Evolutionary conservation across 805 yeast species (phyloP), one percentile per base, ranked within the genome.

Genomic region (Wickerhamiella bombiphila): DNA sequence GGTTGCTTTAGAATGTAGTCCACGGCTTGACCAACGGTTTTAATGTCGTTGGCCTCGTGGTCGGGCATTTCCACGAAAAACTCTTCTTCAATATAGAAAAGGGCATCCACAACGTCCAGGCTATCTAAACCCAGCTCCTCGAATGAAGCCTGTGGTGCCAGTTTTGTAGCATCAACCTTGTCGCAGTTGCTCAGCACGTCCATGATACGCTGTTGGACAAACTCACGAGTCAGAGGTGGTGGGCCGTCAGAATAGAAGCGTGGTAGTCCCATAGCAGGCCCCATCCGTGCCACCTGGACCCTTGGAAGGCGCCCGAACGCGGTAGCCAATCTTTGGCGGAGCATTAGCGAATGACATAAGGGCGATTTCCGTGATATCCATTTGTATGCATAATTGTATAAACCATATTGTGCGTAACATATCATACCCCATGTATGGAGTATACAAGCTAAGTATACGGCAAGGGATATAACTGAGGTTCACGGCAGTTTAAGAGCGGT

Each of bases 21-120:
- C 44, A 85, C 74, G 39, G 94, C 93, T 65, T 85, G 93, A 48
- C 80, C 81, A 47, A 91, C 91, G 40, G 93, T 80, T 65, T 79
- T 82, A 58, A 91, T 74, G 52, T 77, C 83, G 57, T 86, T 94
- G 38, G 95, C 93, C 48, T 81, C 81, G 57, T 80, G 76, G 40
- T 49, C 51, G 14, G 51, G 50, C 52, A 56, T 56, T 44, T 45
- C 59, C 41, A 66, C 56, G 34, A 64, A 63, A 50, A 77, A 77
- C 57, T 76, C 86, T 67, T 85, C 95, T 66, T 88, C 98, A 53
- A 91, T 75, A 41, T 93, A 94, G 63, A 88, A 93, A 46, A 91
- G 69, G 38, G 91, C 88, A 63, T 88, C 98, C 42, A 86, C 94
- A 45, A 88, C 78, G 55, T 88, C 98, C 50, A 88, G 69, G 3